A percentile compares a stretch with the other conserved stretches of the same genome.
Evolutionary conservation across 495 filamentous ascomycete genomes (phyloP).

Genomic region (Penicillium argentinense): DNA sequence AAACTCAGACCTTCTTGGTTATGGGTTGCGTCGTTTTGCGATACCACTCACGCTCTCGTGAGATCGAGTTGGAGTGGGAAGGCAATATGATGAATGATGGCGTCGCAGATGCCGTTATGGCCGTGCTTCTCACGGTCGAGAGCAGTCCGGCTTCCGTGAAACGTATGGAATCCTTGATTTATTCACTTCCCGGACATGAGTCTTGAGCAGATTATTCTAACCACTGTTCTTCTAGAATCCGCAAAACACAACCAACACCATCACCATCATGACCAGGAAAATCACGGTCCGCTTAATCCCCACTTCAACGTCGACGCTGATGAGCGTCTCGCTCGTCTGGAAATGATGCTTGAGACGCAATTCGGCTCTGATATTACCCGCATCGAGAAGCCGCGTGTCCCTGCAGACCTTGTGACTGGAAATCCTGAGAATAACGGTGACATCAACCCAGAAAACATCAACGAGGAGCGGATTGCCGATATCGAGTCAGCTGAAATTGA

Average conservation of each 20-base stretch:
- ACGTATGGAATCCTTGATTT: slow-evolving; percentile 53
- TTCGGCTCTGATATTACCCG: slow-evolving; percentile 79
- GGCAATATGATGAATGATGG: slow-evolving; percentile 97
- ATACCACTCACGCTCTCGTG: slow-evolving; percentile 61
- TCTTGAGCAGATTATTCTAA: slow-evolving; percentile 10
- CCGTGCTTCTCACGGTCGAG: slow-evolving; percentile 84
- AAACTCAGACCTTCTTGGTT: slow-evolving; percentile 63
- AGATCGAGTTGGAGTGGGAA: slow-evolving; percentile 93
- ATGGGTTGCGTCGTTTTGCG: slow-evolving; percentile 88
- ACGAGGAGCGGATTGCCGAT: slow-evolving; percentile 51
- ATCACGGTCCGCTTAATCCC: slow-evolving; percentile 54
- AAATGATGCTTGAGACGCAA: slow-evolving; percentile 96
- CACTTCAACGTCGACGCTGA: slow-evolving; percentile 68
- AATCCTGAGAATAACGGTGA: slow-evolving; percentile 27
- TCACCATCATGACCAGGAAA: slow-evolving; percentile 47
- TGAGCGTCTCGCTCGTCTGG: slow-evolving; percentile 77
- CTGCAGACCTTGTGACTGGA: slow-evolving; percentile 40
- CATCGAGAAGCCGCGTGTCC: slow-evolving; percentile 65
- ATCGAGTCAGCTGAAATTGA: slow-evolving; percentile 60
- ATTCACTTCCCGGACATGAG: too few relatives aligned
- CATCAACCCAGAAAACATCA: slow-evolving; percentile 26
- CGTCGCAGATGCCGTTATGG: slow-evolving; percentile 93
- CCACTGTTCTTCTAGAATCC: slow-evolving; percentile 40
- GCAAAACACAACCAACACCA: slow-evolving; percentile 55
- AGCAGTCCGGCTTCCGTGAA: slow-evolving; percentile 93